Evolutionary conservation across 192 early-diverging fungal genomes (phyloP), one percentile per base, ranked within the genome.

Genomic region (Irineochytrium annulatum): DNA sequence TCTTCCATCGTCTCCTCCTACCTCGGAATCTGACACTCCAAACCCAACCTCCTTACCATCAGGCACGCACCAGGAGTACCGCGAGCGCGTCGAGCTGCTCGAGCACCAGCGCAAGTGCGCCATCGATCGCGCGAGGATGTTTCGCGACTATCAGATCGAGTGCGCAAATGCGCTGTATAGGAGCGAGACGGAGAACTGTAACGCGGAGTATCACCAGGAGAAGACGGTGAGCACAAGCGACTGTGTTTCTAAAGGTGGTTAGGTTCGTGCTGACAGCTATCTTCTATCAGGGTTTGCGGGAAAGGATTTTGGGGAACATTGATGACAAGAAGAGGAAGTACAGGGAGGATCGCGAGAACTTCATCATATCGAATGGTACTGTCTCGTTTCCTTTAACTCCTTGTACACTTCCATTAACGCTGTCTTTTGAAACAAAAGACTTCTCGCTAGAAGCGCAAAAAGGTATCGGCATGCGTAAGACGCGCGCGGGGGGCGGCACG

Each of bases 341-440:
- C 35, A 79, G 80, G 20, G 92, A 95, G 46, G 92, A 95, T 45
- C 87, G 87, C 60, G 92, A 92, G 54, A 89, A 83, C 63, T 72
- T 89, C 76, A 90, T 91, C 62, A 76, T 90, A 16, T 60, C 73
- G n/a, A 77, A 76, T 65, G 83, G 77, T 84, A 77, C 33, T 33
- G 2, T 44, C 34, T 19, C 29, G 39, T 60, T 49, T 3, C 35
- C 16, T 57, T 29, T 56, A 22, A 30, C 34, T 46, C 27, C 37
- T 19, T 29, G 16, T 45, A 49, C 26, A 6, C 14, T 52, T 11
- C 31, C 45, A 3, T 58, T 39, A 41, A 3, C 60, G 17, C 32
- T 26, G 24, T 29, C 3, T 41, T 52, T 14, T 29, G 6, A 52
- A n/a, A 19, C 34, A 2, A 27, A 26, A 55, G 74, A 71, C 41